Evolutionary conservation across 1,284 basidiomycete species (phyloP).

Genomic region (Cystobasidium sp.): DNA sequence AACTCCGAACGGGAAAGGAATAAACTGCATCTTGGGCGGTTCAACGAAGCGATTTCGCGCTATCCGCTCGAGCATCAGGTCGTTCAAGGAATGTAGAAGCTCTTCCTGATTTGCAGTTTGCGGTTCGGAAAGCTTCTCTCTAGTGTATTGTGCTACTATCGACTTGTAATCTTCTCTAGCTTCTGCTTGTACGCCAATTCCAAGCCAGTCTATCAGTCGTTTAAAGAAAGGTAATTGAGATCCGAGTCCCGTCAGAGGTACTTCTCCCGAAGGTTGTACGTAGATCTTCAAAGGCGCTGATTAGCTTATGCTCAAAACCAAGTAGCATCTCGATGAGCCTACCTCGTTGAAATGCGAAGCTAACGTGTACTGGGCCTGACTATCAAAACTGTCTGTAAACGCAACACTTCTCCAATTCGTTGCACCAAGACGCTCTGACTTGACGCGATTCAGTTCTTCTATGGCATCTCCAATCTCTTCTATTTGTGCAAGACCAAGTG

Average conservation of each 20-base stretch:
- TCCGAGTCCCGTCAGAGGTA: constrained; percentile 58
- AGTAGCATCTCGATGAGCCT: background rate
- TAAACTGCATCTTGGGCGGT: constrained; percentile 31
- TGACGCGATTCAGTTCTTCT: constrained; percentile 56
- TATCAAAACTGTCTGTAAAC: constrained; percentile 58
- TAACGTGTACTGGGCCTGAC: constrained; percentile 57
- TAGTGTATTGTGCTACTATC: constrained; percentile 51
- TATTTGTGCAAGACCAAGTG: constrained; percentile 59
- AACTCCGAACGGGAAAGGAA: constrained; percentile 16
- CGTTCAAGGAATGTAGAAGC: constrained; percentile 53
- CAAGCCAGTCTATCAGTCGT: constrained; percentile 58
- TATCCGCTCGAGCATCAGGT: constrained; percentile 52
- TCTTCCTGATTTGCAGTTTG: constrained; percentile 54
- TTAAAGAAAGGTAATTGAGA: constrained; percentile 54
- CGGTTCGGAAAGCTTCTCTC: constrained; percentile 51
- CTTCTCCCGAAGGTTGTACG: constrained; percentile 57
- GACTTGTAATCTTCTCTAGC: constrained; percentile 59
- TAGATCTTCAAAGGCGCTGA: constrained; percentile 52
- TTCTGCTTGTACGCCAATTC: constrained; percentile 58
- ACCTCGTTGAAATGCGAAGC: constrained; percentile 57
- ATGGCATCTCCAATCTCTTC: constrained; percentile 59
- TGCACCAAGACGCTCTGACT: constrained; percentile 54
- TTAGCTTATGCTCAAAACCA: background rate
- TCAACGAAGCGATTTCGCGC: constrained; percentile 51
- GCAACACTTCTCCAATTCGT: constrained; percentile 56